Percentiles rank a stretch among this genome's conserved stretches.
Evolutionary conservation across 208 protist genomes (phyloP).

Genomic region (Leptomonas pyrrhocoris): DNA sequence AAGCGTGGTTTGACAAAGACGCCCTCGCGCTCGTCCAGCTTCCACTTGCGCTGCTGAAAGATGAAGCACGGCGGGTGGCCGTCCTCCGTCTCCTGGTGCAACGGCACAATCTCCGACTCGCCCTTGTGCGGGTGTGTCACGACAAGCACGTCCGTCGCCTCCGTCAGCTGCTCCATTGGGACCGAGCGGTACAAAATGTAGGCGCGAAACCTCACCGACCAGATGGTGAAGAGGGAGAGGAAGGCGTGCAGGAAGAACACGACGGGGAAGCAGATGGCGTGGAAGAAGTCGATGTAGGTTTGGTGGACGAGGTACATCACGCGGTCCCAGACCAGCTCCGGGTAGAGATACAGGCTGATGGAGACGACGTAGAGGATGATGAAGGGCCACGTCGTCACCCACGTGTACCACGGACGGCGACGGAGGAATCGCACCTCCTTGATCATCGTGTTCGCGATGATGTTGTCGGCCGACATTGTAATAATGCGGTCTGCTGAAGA

Average conservation of each 20-base stretch:
- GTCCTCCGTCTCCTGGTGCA: constrained; percentile 61
- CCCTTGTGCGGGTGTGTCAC: constrained; percentile 81
- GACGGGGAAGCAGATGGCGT: constrained; percentile 82
- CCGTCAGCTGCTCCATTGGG: constrained; percentile 39
- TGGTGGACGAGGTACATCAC: constrained; percentile 87
- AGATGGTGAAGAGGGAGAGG: constrained; percentile 89
- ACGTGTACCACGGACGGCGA: constrained; percentile 72
- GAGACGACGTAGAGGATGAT: constrained; percentile 67
- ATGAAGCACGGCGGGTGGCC: constrained; percentile 77
- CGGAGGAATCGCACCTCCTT: constrained; percentile 62
- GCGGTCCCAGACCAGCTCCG: constrained; percentile 86
- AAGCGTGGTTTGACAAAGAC: constrained; percentile 88
- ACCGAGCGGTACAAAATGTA: constrained; percentile 64
- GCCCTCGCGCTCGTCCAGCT: constrained; percentile 59
- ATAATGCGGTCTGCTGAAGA: background rate
- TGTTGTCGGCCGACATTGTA: constrained; percentile 37
- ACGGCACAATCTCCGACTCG: constrained; percentile 82
- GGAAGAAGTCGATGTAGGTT: constrained; percentile 92
- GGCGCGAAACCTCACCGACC: constrained; percentile 86
- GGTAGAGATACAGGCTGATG: constrained; percentile 70
- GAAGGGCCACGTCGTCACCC: constrained; percentile 89
- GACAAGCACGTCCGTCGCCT: constrained; percentile 79
- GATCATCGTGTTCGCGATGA: constrained; percentile 81
- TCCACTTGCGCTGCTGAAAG: constrained; percentile 93
- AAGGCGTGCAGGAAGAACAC: constrained; percentile 86